Evolutionary conservation across 2,329 filamentous ascomycete species (phyloP).

Genomic region (Aureobasidium sp.): DNA sequence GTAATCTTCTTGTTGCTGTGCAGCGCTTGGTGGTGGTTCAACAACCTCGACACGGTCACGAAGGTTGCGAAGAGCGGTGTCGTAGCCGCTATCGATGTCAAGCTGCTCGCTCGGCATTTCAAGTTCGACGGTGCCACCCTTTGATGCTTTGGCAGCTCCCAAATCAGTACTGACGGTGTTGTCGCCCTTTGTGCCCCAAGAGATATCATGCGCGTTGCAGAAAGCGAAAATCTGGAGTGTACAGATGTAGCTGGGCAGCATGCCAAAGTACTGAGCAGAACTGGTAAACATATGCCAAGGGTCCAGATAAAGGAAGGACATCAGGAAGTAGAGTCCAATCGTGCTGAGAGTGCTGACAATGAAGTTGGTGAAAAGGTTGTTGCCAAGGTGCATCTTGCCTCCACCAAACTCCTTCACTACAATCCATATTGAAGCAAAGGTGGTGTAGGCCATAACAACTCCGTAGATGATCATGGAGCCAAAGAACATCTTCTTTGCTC

Average conservation of each 20-base stretch:
- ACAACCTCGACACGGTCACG: constrained; percentile 85
- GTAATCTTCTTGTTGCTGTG: constrained; percentile 93
- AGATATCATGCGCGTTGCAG: constrained; percentile 98
- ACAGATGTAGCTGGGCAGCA: constrained; percentile 91
- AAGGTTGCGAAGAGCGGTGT: constrained; percentile 91
- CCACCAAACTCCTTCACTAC: constrained; percentile 64
- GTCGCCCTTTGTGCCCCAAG: constrained; percentile 98
- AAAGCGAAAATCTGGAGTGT: constrained; percentile 97
- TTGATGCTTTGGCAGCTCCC: constrained; percentile 71
- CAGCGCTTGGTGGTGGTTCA: constrained; percentile 52
- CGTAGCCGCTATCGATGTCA: constrained; percentile 95
- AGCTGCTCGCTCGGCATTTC: constrained; percentile 98
- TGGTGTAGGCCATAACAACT: constrained; percentile 93
- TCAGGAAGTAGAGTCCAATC: constrained; percentile 87
- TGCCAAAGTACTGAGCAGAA: constrained; percentile 80
- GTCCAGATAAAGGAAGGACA: constrained; percentile 93
- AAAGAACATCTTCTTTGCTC: constrained; percentile 84
- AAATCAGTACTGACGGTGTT: constrained; percentile 91
- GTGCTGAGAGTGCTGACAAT: constrained; percentile 86
- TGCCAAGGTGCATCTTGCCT: constrained; percentile 53
- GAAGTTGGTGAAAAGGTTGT: constrained; percentile 91
- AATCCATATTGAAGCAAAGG: constrained; percentile 82
- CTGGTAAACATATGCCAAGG: constrained; percentile 99
- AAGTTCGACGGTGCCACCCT: constrained; percentile 71
- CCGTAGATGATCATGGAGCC: constrained; percentile 81